Evolutionary conservation across 345 rosid species (phyloP), one percentile per base, ranked within the genome.

Genomic region (Dimocarpus longan): DNA sequence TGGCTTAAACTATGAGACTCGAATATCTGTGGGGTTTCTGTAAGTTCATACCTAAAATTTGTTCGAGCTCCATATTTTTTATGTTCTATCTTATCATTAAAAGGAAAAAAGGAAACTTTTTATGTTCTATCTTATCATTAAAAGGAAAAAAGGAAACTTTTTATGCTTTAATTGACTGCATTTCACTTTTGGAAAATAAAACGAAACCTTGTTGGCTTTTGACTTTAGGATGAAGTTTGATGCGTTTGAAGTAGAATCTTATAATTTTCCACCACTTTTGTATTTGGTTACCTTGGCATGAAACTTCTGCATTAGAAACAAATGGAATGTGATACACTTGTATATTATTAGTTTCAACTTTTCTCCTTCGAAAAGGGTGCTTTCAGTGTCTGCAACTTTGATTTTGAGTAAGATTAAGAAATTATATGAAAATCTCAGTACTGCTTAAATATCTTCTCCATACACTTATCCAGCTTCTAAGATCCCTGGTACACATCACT

Each of bases 1-100:
- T 84, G 98, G 98, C 71, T 84, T 93, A 84, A 87, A 83, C 75
- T 93, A 93, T 75, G 91, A 92, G 69, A 86, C 86, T 75, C 91
- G 94, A 69, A 87, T 95, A 69, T 93, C 95, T 68, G 84, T 88
- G 68, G 98, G 98, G 26, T 95, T 95, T 84, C 83, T 91, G 98
- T 93, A 78, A 90, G 97, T 90, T 62, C 39, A 10, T n/a, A 64
- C 37, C 37, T 32, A 32, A 52, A 48, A 0, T 63, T 48, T 56
- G 19, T 48, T 78, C 32, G 26, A 32, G 79, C 48, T 76, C 66
- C 19, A 40, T 68, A 26, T 16, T 46, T 26, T 37, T 10, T 66
- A 9, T 67, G 21, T 68, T 24, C 37, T 37, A 40, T 80, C 57
- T 21, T 32, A 32, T 32, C 57, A 39, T 3, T 63, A 16, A 21